Base-by-base conservation (phyloP, 352 stramenopile species). In the Pythium phragmiticola region DNA sequence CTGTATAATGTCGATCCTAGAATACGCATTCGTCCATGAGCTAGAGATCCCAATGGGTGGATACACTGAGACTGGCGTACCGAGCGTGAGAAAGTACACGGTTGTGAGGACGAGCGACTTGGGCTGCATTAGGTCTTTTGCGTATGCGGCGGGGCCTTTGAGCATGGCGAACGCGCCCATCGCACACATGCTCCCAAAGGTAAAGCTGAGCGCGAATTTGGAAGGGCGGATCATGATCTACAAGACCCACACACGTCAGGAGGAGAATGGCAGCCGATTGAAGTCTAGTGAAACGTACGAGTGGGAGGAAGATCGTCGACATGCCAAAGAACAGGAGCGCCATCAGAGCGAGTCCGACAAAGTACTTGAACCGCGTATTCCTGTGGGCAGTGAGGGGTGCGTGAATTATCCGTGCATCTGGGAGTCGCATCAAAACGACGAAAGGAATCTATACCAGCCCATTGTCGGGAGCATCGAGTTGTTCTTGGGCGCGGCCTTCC, bases 171-270 rank as follows among this genome's bases (percentile, higher is more conserved):
- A 82, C 28, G 81, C 83, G 0, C 72, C 77, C 78, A 94, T 90
- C 12, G 73, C 78, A 57, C 78, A 91, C 43, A 92, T 80, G 63
- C 85, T 92, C 14, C 85, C 85, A 30, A 94, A 71, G 19, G 85
- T 91, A 56, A 94, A 92, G 61, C 82, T 92, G 39, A 94, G 63
- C 12, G 85, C 85, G 57, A 94, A 92, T 55, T 94, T 94, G 49
- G 82, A 92, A 34, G 85, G 85, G 11, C 82, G 80, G 30, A 94
- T 73, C 76, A 94, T 79, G 41, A 92, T 84, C 77, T 88, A 70
- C 36, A 69, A 45, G 4, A 28, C 16, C 19, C 19, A 4, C 28
- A 21, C 39, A n/a, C 26, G 37, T 54, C n/a, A 48, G 23, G 3
- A 45, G 58, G 4, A 8, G 33, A 57, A 12, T 3, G 5, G 42